Evolutionary conservation across 75 land plant species (phyloP).

Genomic region (Picea glauca): DNA sequence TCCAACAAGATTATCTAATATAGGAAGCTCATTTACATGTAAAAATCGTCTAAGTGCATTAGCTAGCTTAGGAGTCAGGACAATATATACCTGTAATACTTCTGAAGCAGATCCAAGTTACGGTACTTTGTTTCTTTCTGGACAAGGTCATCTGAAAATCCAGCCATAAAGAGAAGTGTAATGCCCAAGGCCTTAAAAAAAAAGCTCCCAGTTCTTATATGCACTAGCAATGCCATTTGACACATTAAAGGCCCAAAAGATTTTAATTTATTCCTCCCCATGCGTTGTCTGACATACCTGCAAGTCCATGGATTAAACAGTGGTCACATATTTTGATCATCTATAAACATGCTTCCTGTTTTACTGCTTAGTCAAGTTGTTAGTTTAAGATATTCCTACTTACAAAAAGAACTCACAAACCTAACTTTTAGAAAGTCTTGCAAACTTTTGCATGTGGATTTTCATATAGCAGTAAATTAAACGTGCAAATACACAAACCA

Average conservation of each 20-base stretch:
- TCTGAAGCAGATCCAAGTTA: constrained; percentile 41
- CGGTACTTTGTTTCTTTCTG: constrained; percentile 43
- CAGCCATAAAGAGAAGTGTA: constrained; percentile 50
- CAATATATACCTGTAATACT: constrained; percentile 33
- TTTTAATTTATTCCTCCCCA: constrained; percentile 47
- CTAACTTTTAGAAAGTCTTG: not conserved
- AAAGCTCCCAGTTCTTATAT: constrained; percentile 45
- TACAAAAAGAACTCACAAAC: not conserved
- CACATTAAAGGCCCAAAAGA: constrained; percentile 51
- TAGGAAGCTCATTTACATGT: no score
- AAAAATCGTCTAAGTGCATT: no score
- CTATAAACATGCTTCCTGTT: no score
- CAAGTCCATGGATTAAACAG: not conserved
- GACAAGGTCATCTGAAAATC: constrained; percentile 42
- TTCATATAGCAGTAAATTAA: no score
- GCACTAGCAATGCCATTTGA: constrained; percentile 36
- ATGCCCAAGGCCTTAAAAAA: constrained; percentile 52
- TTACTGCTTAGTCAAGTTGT: no score
- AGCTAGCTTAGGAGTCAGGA: no score
- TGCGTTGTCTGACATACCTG: constrained; percentile 50
- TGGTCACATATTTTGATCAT: not conserved
- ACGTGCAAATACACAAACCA: no score
- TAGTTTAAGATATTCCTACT: no score
- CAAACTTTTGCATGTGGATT: not conserved
- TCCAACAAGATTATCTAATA: no score